Conservation (phyloP, 176 grass and related monocot species). For the Elaeis guineensis region DNA sequence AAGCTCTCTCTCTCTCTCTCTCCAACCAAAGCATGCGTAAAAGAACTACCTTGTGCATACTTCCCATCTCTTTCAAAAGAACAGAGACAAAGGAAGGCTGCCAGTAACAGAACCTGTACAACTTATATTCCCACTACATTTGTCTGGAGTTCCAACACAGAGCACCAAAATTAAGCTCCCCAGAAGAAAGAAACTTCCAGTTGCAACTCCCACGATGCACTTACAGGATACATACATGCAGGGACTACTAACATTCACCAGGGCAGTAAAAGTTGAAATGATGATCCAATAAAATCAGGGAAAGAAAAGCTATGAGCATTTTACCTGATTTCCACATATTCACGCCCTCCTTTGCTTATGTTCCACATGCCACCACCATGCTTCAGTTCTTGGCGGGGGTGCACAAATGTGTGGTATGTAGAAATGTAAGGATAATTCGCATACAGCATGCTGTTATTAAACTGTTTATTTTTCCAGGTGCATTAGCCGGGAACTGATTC, state of each 20-base stretch:
- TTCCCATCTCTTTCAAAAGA: too few species aligned
- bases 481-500: conserved; percentile 83
- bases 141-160: background rate
- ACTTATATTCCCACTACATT: background rate
- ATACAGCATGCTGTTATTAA: background rate
- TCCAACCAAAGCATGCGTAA: too few species aligned
- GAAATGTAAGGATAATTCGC: background rate
- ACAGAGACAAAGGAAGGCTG: background rate
- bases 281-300: too few species aligned
- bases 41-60: too few species aligned
- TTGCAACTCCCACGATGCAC: background rate
- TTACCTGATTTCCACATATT: too few species aligned
- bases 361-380: too few species aligned
- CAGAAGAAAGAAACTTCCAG: background rate
- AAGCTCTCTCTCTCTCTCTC: too few species aligned
- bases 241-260: background rate
- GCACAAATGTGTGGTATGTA: background rate
- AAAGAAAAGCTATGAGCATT: too few species aligned
- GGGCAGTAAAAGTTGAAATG: background rate
- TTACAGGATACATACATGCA: background rate
- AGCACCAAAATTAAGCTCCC: conserved; percentile 6
- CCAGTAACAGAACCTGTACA: background rate
- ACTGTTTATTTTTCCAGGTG: conserved; percentile 4
- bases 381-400: background rate
- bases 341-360: too few species aligned